Evolutionary conservation across 2,329 filamentous ascomycete species (phyloP), one percentile per base, ranked within the genome.

Genomic region (Colletotrichum sublineola): DNA sequence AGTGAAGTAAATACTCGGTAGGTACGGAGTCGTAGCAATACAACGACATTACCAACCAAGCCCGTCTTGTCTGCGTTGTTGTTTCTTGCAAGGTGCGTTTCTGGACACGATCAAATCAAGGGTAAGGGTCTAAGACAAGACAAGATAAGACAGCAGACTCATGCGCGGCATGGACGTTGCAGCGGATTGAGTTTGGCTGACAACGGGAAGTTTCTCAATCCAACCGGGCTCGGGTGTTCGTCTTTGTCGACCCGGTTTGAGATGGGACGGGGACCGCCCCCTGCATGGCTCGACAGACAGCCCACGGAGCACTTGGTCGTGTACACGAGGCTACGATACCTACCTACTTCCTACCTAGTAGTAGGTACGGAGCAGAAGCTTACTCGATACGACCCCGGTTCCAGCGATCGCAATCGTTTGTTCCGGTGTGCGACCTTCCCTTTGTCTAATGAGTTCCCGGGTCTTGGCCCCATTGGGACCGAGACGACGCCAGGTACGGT

Each of bases 371-470:
- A 24, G 24, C 24, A 24, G 24, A 24, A 24, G 24, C 24, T 24
- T 24, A 60, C 60, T 72, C 60, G 40, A 60, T 42, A 24, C n/a
- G 66, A 72, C 55, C 66, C 66, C 18, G 53, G 60, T 31, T 18
- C 24, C 60, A 69, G 69, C 69, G 69, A 72, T 72, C 69, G 69
- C 55, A 72, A 72, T 69, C n/a, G 38, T 24, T 38, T 52, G 38
- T 55, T n/a, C 66, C 60, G 46, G 65, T 55, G 33, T 33, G 33
- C 14, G 3, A 24, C 29, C 29, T 9, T 33, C 36, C 36, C 33
- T 56, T 72, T 38, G 57, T 40, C 46, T 63, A 42, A 42, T 42
- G 40, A 42, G 5, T 42, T 42, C 14, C 6, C 6, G 40, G 40
- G 36, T 42, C 40, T 42, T 42, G 40, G 40, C 40, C 12, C 24